Evolutionary conservation across 768 basidiomycete genomes (phyloP), one percentile per base, ranked within the genome.

Genomic region (Suillus spraguei): DNA sequence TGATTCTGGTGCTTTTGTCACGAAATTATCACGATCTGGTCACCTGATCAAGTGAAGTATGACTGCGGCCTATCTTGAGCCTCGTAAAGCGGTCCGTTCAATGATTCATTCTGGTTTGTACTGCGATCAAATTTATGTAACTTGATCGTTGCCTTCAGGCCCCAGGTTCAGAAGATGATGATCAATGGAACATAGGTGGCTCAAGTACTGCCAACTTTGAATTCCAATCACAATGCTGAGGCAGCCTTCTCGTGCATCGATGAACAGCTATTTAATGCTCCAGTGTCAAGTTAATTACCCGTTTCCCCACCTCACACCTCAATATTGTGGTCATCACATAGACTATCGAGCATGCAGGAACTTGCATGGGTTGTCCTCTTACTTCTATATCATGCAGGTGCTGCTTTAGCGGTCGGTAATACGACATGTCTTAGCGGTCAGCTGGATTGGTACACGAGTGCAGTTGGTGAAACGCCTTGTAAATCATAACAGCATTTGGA

Each of bases 381-480:
- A 39, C 10, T 39, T 24, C 24, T 56, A 5, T 39, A 28, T 39
- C 22, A 39, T 24, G 55, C 55, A 38, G 38, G 38, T 17, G 16
- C 16, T 20, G 55, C 39, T 28, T 38, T 56, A 39, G 55, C 55
- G 5, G 59, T 39, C 65, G 69, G 68, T 33, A 62, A 70, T 41
- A 64, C 69, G 0, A 61, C 65, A 28, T 71, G 70, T 55, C 39
- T 54, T 32, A 64, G 59, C 35, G 39, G 47, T 28, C 54, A 54
- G 36, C 42, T 70, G 11, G 66, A 71, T 41, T 71, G 70, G 70
- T 71, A 71, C 61, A 70, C 68, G 16, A 63, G 28, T 32, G 58
- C 63, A 0, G 68, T 69, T 1, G 70, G 70, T 41, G 70, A 71
- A 61, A 65, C 70, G 22, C 70, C 70, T 22, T 71, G 70, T 70